Evolutionary conservation across 345 rosid species (phyloP).

Genomic region (Melastoma malabathricum): DNA sequence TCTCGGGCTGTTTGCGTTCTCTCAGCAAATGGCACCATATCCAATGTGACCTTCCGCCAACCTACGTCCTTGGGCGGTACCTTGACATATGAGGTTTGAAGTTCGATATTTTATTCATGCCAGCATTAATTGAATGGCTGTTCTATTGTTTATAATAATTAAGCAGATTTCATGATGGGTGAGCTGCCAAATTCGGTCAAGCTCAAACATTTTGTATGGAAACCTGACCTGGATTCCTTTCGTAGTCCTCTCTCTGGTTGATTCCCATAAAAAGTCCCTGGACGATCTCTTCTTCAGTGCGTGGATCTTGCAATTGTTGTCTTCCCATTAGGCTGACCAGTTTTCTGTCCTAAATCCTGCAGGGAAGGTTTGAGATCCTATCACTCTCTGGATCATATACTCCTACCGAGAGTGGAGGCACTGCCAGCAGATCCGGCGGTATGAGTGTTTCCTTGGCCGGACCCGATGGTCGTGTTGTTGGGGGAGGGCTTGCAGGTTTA

Average conservation of each 20-base stretch:
- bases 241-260: no score
- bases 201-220: no score
- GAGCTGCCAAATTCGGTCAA: no score
- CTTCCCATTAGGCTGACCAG: neutral
- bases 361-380: constrained; percentile 97
- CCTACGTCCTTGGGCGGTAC: constrained; percentile 84
- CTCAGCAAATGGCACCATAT: constrained; percentile 78
- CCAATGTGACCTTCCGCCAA: constrained; percentile 86
- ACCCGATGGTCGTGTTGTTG: constrained; percentile 85
- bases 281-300: neutral
- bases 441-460: constrained; percentile 92
- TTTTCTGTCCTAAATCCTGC: constrained; percentile 6
- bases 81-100: constrained; percentile 74
- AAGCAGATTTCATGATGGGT: no score
- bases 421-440: constrained; percentile 86
- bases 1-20: constrained; percentile 83
- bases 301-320: neutral
- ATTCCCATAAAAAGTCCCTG: no score
- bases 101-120: no score
- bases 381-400: constrained; percentile 81
- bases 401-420: constrained; percentile 59
- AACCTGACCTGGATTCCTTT: no score
- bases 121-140: no score
- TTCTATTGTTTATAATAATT: no score
- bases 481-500: constrained; percentile 86